These are phyloP conservation scores for Boletus speciosus DNA, from an alignment of 768 basidiomycete species.

Conservation along the genomic window DNA sequence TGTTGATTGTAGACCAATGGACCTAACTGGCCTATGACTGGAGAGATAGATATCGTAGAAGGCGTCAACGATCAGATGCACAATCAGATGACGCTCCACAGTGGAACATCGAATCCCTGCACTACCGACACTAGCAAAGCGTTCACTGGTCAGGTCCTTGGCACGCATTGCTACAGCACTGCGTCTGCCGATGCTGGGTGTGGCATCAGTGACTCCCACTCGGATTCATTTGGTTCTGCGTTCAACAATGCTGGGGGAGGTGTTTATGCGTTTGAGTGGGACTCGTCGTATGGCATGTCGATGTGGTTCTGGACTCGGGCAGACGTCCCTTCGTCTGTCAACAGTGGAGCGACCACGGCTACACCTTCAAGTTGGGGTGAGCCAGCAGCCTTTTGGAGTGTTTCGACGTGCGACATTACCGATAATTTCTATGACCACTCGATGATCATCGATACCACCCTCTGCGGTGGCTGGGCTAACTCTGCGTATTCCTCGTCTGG, in stretches of 20 bases:
- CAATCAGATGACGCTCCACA: slow-evolving; percentile 70
- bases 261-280: slow-evolving; percentile 58
- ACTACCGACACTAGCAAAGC: slow-evolving; percentile 11
- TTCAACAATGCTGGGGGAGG: slow-evolving; percentile 42
- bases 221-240: slow-evolving; percentile 38
- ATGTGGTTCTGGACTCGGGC: slow-evolving; percentile 54
- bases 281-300: slow-evolving; percentile 42
- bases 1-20: slow-evolving; percentile 37
- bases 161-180: slow-evolving; percentile 39
- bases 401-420: slow-evolving; percentile 44
- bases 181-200: slow-evolving; percentile 45
- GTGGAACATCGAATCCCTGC: slow-evolving; percentile 37
- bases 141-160: slow-evolving; percentile 24
- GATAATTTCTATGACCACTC: slow-evolving; percentile 49
- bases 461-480: slow-evolving; percentile 33
- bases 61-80: slow-evolving; percentile 55
- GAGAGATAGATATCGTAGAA: slow-evolving; percentile 75
- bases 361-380: slow-evolving; percentile 47
- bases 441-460: slow-evolving; percentile 39
- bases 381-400: slow-evolving; percentile 51
- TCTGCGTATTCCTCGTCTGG: slow-evolving; percentile 20
- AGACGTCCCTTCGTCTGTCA: slow-evolving; percentile 50
- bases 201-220: slow-evolving; percentile 36
- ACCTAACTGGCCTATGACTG: slow-evolving; percentile 49
- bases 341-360: slow-evolving; percentile 30